phyloP scores from a whole-genome alignment of 2,329 filamentous ascomycete species.

The Fusarium proliferatum region DNA sequence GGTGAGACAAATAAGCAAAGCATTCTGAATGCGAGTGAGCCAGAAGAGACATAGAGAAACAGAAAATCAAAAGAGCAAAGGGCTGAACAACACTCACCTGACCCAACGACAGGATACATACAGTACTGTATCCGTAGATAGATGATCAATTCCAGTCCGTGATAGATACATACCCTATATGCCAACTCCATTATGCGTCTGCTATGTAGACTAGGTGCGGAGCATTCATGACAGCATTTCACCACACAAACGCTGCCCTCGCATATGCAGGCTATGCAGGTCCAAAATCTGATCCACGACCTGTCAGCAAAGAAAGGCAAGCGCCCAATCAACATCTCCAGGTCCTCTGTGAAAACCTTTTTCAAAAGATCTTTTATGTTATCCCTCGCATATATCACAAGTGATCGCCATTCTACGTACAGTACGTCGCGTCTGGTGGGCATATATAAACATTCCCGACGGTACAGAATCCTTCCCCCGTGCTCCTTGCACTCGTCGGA shows the following conservation, averaged over 20 bases:
- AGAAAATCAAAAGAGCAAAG: not conserved
- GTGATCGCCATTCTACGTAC: not conserved
- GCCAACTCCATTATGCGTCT: slow-evolving; percentile 4
- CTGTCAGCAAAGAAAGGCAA: slow-evolving; percentile 23
- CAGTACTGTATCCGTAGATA: not conserved
- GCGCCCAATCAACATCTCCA: slow-evolving; percentile 14
- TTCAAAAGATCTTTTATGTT: not conserved
- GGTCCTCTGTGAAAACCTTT: slow-evolving; percentile 3
- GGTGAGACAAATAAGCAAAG: slow-evolving; percentile 17
- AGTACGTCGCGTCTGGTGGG: not conserved
- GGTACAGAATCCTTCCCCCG: not conserved
- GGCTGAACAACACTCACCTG: not conserved
- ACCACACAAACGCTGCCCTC: not conserved
- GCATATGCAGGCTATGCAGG: slow-evolving; percentile 16
- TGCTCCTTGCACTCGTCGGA: slow-evolving; percentile 3
- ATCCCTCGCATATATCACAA: slow-evolving; percentile 28
- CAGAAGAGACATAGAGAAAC: not conserved
- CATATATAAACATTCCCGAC: slow-evolving; percentile 1
- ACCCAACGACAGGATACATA: not conserved
- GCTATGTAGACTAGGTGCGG: not conserved
- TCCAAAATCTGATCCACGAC: slow-evolving; percentile 14
- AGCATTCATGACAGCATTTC: slow-evolving; percentile 8
- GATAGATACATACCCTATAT: not conserved
- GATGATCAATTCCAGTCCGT: slow-evolving; percentile 15
- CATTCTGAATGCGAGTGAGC: not conserved